Evolutionary conservation across 306 rosid species (phyloP).

Genomic region (Rosa lucieae): DNA sequence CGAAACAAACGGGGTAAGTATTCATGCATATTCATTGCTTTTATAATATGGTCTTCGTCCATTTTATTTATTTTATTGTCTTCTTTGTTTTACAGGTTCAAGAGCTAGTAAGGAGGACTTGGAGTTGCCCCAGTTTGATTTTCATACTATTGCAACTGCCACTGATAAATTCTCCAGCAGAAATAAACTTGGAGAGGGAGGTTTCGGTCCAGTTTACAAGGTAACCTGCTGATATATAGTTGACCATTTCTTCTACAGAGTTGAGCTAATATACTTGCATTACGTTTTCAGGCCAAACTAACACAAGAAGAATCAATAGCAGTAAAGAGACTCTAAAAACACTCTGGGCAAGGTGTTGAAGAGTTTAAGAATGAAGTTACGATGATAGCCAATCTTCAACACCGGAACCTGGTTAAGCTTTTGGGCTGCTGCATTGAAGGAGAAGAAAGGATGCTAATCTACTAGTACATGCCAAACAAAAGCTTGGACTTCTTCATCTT

Average conservation of each 20-base stretch:
- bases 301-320: conserved; percentile 21
- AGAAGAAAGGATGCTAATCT: conserved; percentile 17
- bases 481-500: conserved; percentile 24
- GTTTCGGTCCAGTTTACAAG: conserved; percentile 61
- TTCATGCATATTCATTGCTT: neutral
- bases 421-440: conserved; percentile 20
- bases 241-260: neutral
- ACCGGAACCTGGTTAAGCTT: conserved; percentile 26
- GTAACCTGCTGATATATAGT: conserved; percentile 18
- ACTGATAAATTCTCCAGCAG: conserved; percentile 37
- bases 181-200: conserved; percentile 53
- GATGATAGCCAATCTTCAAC: conserved; percentile 28
- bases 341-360: conserved; percentile 27
- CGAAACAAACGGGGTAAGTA: conserved; percentile 28
- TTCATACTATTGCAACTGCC: conserved; percentile 39
- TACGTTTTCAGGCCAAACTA: conserved; percentile 1
- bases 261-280: neutral
- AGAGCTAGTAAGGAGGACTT: conserved; percentile 22
- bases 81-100: conserved; percentile 11
- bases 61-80: too few species aligned
- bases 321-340: conserved; percentile 29
- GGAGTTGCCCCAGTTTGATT: conserved; percentile 48
- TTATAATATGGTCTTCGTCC: neutral
- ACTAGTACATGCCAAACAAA: conserved; percentile 18
- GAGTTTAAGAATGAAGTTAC: conserved; percentile 35